Conservation (phyloP, 192 early-diverging fungal species). For the Linnemannia exigua region DNA sequence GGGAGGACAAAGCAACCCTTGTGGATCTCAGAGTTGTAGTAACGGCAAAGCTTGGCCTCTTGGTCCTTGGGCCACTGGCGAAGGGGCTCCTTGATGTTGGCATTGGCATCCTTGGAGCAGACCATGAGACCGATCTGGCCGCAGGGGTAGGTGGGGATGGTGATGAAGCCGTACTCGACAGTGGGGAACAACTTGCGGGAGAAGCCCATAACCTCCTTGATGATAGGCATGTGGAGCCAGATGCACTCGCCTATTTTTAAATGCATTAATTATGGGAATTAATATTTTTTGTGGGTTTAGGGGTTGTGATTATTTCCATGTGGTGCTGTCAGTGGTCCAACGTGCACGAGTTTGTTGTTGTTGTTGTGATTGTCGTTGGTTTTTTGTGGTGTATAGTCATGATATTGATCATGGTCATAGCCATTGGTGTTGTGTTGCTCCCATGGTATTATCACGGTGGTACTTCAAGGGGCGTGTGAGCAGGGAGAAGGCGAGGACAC, state of each 20-base stretch:
- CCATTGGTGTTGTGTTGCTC: not conserved
- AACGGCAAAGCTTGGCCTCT: constrained; percentile 86
- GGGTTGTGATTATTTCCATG: not conserved
- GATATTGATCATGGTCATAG: not conserved
- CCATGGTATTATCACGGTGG: not conserved
- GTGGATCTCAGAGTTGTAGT: constrained; percentile 97
- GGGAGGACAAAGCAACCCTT: constrained; percentile 93
- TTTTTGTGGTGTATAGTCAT: not conserved
- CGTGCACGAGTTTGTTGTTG: not conserved
- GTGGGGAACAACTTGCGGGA: constrained; percentile 88
- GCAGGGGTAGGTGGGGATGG: constrained; percentile 97
- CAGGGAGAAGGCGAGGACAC: not conserved
- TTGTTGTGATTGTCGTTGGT: not conserved
- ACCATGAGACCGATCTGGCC: constrained; percentile 98
- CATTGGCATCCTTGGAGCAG: constrained; percentile 86
- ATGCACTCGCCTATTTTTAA: constrained; percentile 86
- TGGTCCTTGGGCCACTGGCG: constrained; percentile 83
- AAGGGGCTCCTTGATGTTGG: constrained; percentile 83
- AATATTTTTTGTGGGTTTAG: not conserved
- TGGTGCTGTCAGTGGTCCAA: not conserved
- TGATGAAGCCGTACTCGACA: constrained; percentile 94
- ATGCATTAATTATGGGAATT: not conserved
- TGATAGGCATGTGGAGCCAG: constrained; percentile 96
- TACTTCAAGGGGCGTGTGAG: not conserved
- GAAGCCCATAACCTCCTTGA: constrained; percentile 89